phyloP scores from a whole-genome alignment of 108 stramenopile genomes.

The Mayamaea pseudoterrestris region DNA sequence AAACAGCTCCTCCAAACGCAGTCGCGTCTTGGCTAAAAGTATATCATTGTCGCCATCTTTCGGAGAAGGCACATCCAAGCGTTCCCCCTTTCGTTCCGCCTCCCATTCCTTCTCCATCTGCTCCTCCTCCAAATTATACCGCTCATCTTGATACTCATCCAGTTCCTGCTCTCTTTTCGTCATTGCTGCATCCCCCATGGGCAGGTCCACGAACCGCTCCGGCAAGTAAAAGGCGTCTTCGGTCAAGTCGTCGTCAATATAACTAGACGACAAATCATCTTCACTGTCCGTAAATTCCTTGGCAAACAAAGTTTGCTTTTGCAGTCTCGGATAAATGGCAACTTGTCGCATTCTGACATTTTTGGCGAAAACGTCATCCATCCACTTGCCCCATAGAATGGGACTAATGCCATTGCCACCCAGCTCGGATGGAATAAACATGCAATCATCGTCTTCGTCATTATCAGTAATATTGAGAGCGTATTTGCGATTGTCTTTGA shows the following conservation, averaged over 20 bases:
- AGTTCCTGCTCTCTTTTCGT: slow-evolving; percentile 19
- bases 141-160: slow-evolving; percentile 23
- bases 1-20: slow-evolving; percentile 20
- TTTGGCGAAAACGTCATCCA: slow-evolving; percentile 51
- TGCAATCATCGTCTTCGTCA: slow-evolving; percentile 12
- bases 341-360: slow-evolving; percentile 56
- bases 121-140: slow-evolving; percentile 17
- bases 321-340: slow-evolving; percentile 28
- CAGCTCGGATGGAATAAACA: slow-evolving; percentile 22
- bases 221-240: slow-evolving; percentile 33
- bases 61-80: neutral
- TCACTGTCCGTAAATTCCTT: slow-evolving; percentile 3
- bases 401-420: slow-evolving; percentile 79
- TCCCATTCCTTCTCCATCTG: slow-evolving; percentile 1
- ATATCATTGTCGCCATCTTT: slow-evolving; percentile 14
- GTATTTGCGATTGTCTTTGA: slow-evolving; percentile 6
- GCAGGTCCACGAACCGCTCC: slow-evolving; percentile 16
- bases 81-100: neutral
- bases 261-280: no score
- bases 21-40: slow-evolving; percentile 15
- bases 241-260: no score
- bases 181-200: slow-evolving; percentile 21
- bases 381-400: slow-evolving; percentile 66
- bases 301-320: slow-evolving; percentile 6
- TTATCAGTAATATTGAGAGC: slow-evolving; percentile 10